phyloP scores from a whole-genome alignment of 495 filamentous ascomycete genomes.

The Penicillium mononematosum region DNA sequence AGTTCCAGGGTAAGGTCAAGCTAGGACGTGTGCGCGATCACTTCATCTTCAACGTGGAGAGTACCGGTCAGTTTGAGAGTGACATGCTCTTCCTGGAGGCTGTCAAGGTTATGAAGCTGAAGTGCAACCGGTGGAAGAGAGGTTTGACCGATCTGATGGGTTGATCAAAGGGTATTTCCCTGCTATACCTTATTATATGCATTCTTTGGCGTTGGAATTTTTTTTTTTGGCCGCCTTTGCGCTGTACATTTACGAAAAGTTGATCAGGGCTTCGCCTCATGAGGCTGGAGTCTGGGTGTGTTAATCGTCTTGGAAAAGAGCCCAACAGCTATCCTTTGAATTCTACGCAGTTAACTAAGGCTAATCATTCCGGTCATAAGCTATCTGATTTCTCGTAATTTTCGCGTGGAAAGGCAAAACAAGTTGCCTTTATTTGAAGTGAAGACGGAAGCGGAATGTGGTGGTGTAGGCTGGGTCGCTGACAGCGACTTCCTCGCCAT shows the following conservation, averaged over 20 bases:
- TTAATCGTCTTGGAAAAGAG: constrained; percentile 20
- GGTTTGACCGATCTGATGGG: constrained; percentile 56
- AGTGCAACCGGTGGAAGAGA: constrained; percentile 64
- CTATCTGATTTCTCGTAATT: constrained; percentile 4
- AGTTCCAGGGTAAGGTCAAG: constrained; percentile 94
- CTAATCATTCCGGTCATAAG: constrained; percentile 23
- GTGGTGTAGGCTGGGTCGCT: constrained; percentile 77
- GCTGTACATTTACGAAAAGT: constrained; percentile 47
- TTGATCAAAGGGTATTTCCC: constrained; percentile 29
- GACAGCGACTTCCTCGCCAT: constrained; percentile 75
- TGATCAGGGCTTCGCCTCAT: constrained; percentile 36
- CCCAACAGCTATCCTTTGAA: constrained; percentile 18
- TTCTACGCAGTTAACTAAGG: constrained; percentile 26
- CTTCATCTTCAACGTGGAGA: constrained; percentile 96
- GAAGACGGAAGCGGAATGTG: constrained; percentile 68
- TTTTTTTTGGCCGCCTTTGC: constrained; percentile 31
- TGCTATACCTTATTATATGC: constrained; percentile 36
- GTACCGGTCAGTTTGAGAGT: constrained; percentile 87
- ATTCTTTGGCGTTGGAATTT: constrained; percentile 46
- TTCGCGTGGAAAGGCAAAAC: not conserved
- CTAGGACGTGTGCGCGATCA: constrained; percentile 87
- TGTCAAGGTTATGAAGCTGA: constrained; percentile 78
- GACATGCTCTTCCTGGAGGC: constrained; percentile 88
- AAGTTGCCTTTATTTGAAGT: constrained; percentile 33
- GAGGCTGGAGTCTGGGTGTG: constrained; percentile 39